phyloP scores from a whole-genome alignment of 2,329 filamentous ascomycete species.

The Exophiala oligosperma region DNA sequence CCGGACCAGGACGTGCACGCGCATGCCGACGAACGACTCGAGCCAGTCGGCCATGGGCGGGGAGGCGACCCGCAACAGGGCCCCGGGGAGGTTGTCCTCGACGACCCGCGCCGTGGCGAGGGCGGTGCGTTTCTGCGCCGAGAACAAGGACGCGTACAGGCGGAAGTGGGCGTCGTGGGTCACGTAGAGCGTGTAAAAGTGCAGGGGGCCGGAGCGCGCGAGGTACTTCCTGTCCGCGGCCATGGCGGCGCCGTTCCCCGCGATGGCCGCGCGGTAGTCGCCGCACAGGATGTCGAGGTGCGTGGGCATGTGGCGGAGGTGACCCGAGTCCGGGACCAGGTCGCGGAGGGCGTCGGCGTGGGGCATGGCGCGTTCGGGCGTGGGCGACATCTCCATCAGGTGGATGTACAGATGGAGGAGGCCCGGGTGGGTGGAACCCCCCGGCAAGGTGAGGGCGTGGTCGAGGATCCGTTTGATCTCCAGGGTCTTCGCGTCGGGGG shows the following conservation, averaged over 20 bases:
- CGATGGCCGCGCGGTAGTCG: constrained; percentile 66
- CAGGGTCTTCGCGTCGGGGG: constrained; percentile 54
- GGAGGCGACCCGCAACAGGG: constrained; percentile 62
- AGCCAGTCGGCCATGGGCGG: constrained; percentile 80
- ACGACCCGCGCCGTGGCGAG: constrained; percentile 61
- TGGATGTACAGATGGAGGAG: constrained; percentile 76
- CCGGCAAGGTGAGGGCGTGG: constrained; percentile 52
- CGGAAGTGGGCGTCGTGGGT: constrained; percentile 74
- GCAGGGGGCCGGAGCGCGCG: constrained; percentile 57
- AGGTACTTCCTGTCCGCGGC: constrained; percentile 68
- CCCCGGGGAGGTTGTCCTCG: constrained; percentile 63
- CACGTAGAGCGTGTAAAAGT: constrained; percentile 77
- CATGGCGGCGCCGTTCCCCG: constrained; percentile 67
- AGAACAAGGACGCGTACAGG: constrained; percentile 77
- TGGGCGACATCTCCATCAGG: constrained; percentile 73
- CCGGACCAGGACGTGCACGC: constrained; percentile 68
- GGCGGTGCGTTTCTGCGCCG: constrained; percentile 63
- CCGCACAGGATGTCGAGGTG: constrained; percentile 74
- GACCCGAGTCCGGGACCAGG: constrained; percentile 68
- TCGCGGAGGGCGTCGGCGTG: constrained; percentile 62
- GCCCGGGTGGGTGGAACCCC: constrained; percentile 62
- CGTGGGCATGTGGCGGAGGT: constrained; percentile 74
- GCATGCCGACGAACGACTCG: constrained; percentile 68
- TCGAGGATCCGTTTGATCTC: constrained; percentile 63
- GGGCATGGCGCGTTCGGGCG: constrained; percentile 62